A percentile compares a stretch with the other conserved stretches of the same genome.
Conservation (phyloP, 495 filamentous ascomycete genomes). For the Pseudotulostoma volvatum region DNA sequence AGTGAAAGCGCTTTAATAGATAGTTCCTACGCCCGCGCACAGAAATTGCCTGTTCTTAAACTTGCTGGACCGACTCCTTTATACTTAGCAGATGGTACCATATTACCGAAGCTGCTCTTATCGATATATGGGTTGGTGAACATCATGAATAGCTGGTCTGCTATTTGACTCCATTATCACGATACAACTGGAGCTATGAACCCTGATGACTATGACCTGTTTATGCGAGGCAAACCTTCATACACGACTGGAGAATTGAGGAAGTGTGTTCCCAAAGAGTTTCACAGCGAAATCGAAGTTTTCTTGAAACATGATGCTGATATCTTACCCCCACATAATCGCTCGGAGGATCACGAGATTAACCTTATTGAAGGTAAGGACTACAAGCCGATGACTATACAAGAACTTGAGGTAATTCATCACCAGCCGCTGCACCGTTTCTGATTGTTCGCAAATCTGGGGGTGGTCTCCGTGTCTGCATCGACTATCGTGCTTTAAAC, state of each 20-base stretch:
- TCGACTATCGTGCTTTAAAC: no score
- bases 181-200: neutral
- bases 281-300: conserved; percentile 4
- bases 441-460: conserved; percentile 21
- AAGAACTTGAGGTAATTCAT: no score
- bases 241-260: neutral
- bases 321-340: neutral
- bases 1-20: neutral
- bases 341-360: neutral
- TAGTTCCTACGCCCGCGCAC: neutral
- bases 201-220: neutral
- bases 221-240: neutral
- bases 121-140: neutral
- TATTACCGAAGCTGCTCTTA: neutral
- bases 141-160: neutral
- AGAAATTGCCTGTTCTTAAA: neutral
- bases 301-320: conserved; percentile 3
- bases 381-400: no score
- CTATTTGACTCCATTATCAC: neutral
- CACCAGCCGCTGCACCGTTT: conserved; percentile 12
- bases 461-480: no score
- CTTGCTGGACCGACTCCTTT: neutral
- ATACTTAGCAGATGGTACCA: neutral
- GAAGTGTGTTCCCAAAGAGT: conserved; percentile 4
- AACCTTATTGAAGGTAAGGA: neutral